Conservation (phyloP, 805 yeast species). For the Nakazawaea anatomiae region DNA sequence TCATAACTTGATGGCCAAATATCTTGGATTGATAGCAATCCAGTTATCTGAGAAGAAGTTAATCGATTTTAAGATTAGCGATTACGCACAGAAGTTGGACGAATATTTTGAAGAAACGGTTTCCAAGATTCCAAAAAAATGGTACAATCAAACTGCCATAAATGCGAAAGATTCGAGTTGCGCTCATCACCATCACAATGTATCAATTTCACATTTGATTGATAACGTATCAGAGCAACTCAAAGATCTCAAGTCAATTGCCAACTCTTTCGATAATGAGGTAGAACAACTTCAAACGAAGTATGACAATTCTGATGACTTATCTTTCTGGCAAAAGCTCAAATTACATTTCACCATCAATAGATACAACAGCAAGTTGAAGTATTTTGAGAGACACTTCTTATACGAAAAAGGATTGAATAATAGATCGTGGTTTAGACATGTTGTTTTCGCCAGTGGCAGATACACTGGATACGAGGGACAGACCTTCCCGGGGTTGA, state of each 20-base stretch:
- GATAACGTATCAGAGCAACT: conserved; percentile 10
- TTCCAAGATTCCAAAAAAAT: conserved; percentile 29
- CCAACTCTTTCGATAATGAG: conserved; percentile 2
- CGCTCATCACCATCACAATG: conserved; percentile 4
- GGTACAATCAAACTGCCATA: conserved; percentile 18
- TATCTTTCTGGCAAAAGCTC: conserved; percentile 27
- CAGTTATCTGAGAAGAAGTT: conserved; percentile 44
- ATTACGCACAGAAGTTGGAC: conserved; percentile 33
- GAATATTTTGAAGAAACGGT: conserved; percentile 31
- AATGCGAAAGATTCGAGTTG: not conserved
- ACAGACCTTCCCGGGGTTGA: conserved; percentile 48
- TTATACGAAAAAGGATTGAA: conserved; percentile 42
- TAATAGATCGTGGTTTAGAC: conserved; percentile 52
- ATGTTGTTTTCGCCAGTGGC: conserved; percentile 53
- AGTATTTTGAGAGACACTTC: conserved; percentile 39
- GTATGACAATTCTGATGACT: conserved; percentile 23
- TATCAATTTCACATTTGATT: conserved; percentile 22
- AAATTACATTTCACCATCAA: conserved; percentile 19
- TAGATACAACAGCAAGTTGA: conserved; percentile 32
- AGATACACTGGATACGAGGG: conserved; percentile 59
- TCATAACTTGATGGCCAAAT: conserved; percentile 53
- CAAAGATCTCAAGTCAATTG: not conserved
- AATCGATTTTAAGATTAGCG: conserved; percentile 31
- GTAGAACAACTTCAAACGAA: conserved; percentile 14
- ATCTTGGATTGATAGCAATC: conserved; percentile 43